phyloP scores from a whole-genome alignment of 2,329 filamentous ascomycete species.

The Penicillium glabrum region DNA sequence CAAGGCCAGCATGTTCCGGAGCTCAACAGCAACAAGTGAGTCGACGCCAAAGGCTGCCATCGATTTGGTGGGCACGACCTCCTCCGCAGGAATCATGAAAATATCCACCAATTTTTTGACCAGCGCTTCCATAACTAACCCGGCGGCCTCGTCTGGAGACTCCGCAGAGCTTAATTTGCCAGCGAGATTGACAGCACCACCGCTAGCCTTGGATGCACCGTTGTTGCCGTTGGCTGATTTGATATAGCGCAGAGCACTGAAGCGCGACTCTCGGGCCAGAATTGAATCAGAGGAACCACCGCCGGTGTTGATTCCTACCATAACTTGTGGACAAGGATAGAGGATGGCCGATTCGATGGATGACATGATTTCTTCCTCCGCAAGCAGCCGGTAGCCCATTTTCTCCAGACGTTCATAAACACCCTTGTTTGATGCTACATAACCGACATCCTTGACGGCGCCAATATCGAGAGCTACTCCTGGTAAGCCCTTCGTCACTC shows the following conservation, averaged over 20 bases:
- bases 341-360: neutral
- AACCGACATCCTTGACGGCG: constrained; percentile 4
- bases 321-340: neutral
- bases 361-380: neutral
- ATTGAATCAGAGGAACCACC: neutral
- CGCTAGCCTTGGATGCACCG: neutral
- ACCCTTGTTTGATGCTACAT: neutral
- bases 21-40: constrained; percentile 10
- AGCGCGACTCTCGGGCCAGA: neutral
- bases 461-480: constrained; percentile 2
- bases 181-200: neutral
- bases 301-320: neutral
- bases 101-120: constrained; percentile 2
- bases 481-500: neutral
- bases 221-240: neutral
- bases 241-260: neutral
- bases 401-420: neutral
- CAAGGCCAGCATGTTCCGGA: constrained; percentile 1
- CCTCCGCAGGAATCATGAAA: constrained; percentile 8
- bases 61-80: neutral
- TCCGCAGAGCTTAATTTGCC: neutral
- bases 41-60: constrained; percentile 1
- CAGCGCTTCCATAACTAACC: neutral
- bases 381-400: neutral
- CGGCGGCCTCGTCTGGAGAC: neutral